These are phyloP conservation scores for Starmerella roubikii DNA, from an alignment of 805 yeast species.

Conservation along the genomic window DNA sequence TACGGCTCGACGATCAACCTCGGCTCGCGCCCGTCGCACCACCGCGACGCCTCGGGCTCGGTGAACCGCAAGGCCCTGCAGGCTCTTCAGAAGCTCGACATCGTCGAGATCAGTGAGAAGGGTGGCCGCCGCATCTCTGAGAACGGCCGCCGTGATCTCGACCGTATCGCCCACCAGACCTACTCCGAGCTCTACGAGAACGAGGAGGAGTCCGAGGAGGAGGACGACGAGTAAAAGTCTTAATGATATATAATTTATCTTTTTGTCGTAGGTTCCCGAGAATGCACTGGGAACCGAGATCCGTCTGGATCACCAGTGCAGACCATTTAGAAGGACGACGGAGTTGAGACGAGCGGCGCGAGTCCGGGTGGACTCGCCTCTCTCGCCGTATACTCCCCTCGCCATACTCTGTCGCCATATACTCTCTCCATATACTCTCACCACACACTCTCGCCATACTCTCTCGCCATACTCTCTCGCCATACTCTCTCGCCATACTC, in stretches of 20 bases:
- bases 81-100: slow-evolving; percentile 96
- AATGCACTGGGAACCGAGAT: slow-evolving; percentile 21
- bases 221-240: slow-evolving; percentile 21
- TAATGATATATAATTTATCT: slow-evolving; percentile 7
- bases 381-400: too few species aligned
- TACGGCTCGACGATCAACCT: slow-evolving; percentile 99
- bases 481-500: too few species aligned
- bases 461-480: too few species aligned
- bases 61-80: slow-evolving; percentile 97
- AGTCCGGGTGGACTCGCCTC: too few species aligned
- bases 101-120: slow-evolving; percentile 87
- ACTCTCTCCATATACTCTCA: too few species aligned
- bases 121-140: slow-evolving; percentile 99
- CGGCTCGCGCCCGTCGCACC: slow-evolving; percentile 97
- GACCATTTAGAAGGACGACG: too few species aligned
- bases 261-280: slow-evolving; percentile 18
- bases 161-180: slow-evolving; percentile 99
- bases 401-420: too few species aligned
- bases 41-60: slow-evolving; percentile 98
- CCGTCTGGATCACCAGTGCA: slow-evolving; percentile 6
- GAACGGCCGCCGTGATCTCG: slow-evolving; percentile 99
- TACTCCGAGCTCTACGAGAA: slow-evolving; percentile 68
- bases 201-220: slow-evolving; percentile 29
- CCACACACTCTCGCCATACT: too few species aligned
- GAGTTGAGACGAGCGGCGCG: too few species aligned